phyloP scores from a whole-genome alignment of 176 grass and related monocot species.

The Oryza punctata region DNA sequence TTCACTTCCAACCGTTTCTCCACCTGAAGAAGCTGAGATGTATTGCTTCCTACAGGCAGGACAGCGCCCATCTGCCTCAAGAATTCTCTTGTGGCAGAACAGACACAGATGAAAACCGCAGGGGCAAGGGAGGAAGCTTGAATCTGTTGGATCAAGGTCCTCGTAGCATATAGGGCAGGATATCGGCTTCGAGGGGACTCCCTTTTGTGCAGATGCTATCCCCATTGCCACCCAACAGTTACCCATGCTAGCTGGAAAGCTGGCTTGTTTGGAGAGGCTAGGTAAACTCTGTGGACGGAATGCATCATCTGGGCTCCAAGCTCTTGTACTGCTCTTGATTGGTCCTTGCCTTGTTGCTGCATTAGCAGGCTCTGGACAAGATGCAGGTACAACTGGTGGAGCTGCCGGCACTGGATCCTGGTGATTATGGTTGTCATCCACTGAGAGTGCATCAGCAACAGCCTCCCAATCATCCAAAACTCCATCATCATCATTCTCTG shows the following conservation, averaged over 20 bases:
- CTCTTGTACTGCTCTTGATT: constrained; percentile 47
- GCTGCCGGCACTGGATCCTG: constrained; percentile 30
- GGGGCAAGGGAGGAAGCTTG: constrained; percentile 83
- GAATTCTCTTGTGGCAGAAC: constrained; percentile 91
- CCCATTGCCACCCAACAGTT: constrained; percentile 46
- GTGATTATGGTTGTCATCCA: constrained; percentile 35
- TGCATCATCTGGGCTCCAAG: constrained; percentile 83
- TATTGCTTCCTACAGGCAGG: constrained; percentile 96
- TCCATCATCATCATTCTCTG: constrained; percentile 57
- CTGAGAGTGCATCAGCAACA: constrained; percentile 66
- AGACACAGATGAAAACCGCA: constrained; percentile 91
- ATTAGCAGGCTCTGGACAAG: constrained; percentile 11
- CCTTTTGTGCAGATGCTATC: constrained; percentile 43
- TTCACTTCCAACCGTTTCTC: constrained; percentile 31
- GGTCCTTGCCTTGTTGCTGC: constrained; percentile 40
- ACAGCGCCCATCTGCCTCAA: constrained; percentile 80
- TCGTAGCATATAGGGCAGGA: constrained; percentile 92
- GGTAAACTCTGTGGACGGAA: constrained; percentile 83
- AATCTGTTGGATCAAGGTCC: constrained; percentile 85
- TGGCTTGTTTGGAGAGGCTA: constrained; percentile 76
- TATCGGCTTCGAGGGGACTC: constrained; percentile 54
- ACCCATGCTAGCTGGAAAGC: constrained; percentile 63
- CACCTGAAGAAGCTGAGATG: constrained; percentile 35
- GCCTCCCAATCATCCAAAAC: constrained; percentile 93
- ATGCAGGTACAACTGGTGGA: not conserved